phyloP scores from a whole-genome alignment of 164 flowering plant species.

The Buxus sempervirens region DNA sequence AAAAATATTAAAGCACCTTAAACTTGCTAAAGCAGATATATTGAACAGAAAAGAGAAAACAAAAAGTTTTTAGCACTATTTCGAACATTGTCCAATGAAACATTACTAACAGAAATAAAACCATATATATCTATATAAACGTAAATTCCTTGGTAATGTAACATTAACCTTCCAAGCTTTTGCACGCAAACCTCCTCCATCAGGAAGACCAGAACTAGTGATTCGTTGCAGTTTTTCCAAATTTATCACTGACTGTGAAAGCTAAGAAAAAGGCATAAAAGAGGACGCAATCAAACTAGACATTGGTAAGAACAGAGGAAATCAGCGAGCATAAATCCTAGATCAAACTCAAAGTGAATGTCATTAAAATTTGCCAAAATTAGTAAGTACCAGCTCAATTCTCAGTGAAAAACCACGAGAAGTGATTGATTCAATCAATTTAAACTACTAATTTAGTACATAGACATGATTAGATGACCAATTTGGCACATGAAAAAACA shows the following conservation, averaged over 20 bases:
- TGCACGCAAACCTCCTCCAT: constrained; percentile 55
- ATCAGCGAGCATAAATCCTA: neutral
- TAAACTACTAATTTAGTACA: neutral
- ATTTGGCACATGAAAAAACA: neutral
- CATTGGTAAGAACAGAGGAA: neutral
- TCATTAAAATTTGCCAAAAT: neutral
- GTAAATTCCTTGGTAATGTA: neutral
- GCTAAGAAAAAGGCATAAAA: constrained; percentile 19
- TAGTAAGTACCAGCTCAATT: neutral
- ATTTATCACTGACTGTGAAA: constrained; percentile 51
- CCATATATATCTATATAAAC: neutral
- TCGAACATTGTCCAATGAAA: no score
- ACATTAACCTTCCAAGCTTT: constrained; percentile 61
- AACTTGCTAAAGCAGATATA: neutral
- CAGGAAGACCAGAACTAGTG: constrained; percentile 52
- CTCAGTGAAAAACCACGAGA: neutral
- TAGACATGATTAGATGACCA: neutral
- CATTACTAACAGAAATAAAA: no score
- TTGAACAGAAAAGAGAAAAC: neutral
- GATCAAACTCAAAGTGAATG: neutral
- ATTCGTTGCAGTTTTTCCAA: constrained; percentile 57
- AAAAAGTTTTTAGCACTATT: no score
- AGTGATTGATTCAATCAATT: neutral
- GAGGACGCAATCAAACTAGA: neutral
- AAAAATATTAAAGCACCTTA: neutral